Evolutionary conservation across 1,284 basidiomycete genomes (phyloP).

Genomic region (Apiotrichum domesticum): DNA sequence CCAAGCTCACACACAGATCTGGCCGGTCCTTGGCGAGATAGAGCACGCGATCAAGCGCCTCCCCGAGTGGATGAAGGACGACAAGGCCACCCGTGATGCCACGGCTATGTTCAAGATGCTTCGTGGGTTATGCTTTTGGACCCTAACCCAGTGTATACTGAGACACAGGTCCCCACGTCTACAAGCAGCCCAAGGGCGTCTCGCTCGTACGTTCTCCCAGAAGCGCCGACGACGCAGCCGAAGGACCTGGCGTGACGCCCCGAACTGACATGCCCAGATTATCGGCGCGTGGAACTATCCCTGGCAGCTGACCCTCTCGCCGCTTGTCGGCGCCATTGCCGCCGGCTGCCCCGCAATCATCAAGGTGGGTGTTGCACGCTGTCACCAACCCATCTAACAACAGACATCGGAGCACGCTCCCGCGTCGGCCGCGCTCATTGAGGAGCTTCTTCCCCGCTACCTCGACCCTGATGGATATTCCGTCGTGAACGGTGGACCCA

Average conservation of each 20-base stretch:
- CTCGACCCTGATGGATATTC: conserved; percentile 66
- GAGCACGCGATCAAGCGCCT: conserved; percentile 62
- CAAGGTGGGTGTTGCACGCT: conserved; percentile 50
- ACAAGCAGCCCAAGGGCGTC: conserved; percentile 71
- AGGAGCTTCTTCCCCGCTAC: conserved; percentile 72
- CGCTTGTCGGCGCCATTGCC: conserved; percentile 68
- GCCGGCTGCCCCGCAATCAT: conserved; percentile 69
- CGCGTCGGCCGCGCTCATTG: conserved; percentile 60
- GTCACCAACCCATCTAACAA: neutral
- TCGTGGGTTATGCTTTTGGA: conserved; percentile 20
- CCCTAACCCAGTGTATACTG: conserved; percentile 19
- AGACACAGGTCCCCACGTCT: conserved; percentile 58
- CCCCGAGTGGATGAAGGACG: conserved; percentile 67
- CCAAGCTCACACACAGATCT: conserved; percentile 22
- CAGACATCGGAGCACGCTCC: conserved; percentile 70
- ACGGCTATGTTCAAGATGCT: conserved; percentile 36
- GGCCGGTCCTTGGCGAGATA: conserved; percentile 56
- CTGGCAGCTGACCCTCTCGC: conserved; percentile 51
- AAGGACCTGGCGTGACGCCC: neutral
- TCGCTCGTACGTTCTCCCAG: conserved; percentile 52
- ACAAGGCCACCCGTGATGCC: conserved; percentile 55
- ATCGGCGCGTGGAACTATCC: conserved; percentile 55
- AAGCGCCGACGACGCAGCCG: neutral
- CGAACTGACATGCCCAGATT: conserved; percentile 25
- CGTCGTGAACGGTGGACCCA: conserved; percentile 69